Base-by-base conservation (phyloP, 23 red algal species). In the Gracilaria caudata region DNA sequence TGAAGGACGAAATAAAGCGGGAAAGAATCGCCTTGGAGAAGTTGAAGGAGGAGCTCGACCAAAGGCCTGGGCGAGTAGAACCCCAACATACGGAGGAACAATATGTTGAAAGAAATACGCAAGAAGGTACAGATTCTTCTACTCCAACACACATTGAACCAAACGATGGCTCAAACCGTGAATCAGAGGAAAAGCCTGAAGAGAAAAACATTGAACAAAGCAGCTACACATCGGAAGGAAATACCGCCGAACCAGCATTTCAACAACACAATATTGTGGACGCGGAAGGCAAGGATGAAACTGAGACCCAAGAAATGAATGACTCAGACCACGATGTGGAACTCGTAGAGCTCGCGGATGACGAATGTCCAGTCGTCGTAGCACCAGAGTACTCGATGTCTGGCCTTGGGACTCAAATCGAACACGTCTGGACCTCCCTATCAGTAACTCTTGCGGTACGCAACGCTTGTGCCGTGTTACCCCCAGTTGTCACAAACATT, bases 341-440 rank as follows among this genome's bases (percentile, higher is more conserved):
- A 47, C n/a, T 34, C 3, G 57, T 64, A 9, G 26, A 41, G 65
- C 65, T 74, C 5, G 29, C 65, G 13, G 82, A 86, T 21, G 82
- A 86, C 25, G 82, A 86, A 58, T 86, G 82, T 30, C 65, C 82
- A 14, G 25, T 86, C 17, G 66, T 86, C 23, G 65, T 86, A 23
- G 82, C 36, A 3, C 82, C 82, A 4, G 82, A 86, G 21, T 72
- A 51, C 65, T 35, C 82, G 14, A 57, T 12, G 29, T 36, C 65
- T 7, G 82, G 82, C 3, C 49, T 86, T 25, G 82, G 82, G 12
- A 74, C 64, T 3, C 82, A 86, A 40, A 74, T 86, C 32, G 61
- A 73, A 37, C 82, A 86, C 66, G 49, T 86, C 23, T 86, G 82
- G 82, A 75, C 64, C 41, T 75, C 82, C 14, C 35, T 86, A 8